A percentile compares a stretch with the other conserved stretches of the same genome.
These are phyloP conservation scores for Mucor circinelloides DNA, from an alignment of 371 early-diverging fungal species.

Conservation along the genomic window DNA sequence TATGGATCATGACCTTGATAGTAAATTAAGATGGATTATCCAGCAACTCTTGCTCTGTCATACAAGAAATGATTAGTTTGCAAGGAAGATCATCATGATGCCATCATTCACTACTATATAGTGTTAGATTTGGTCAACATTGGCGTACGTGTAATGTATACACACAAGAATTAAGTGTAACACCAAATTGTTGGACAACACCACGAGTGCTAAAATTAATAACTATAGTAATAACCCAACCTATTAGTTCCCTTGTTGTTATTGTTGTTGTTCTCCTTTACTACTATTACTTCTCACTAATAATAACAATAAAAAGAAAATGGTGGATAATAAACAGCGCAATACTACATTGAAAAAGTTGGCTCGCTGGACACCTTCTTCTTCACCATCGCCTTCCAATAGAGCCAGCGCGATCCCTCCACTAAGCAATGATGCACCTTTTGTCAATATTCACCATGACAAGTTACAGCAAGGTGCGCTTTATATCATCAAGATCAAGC, in stretches of 20 bases:
- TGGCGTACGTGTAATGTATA: too few species aligned
- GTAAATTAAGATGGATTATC: too few species aligned
- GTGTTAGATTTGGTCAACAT: too few species aligned
- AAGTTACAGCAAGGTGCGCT: slow-evolving; percentile 43
- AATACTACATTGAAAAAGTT: slow-evolving; percentile 24
- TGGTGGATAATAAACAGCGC: slow-evolving; percentile 22
- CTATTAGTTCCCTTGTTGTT: neutral
- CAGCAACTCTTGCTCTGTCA: too few species aligned
- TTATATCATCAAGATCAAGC: slow-evolving; percentile 44
- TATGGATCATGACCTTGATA: too few species aligned
- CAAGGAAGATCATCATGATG: too few species aligned
- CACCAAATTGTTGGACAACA: too few species aligned
- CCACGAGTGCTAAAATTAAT: too few species aligned
- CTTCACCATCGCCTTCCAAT: neutral
- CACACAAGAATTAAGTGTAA: too few species aligned
- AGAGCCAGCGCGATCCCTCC: neutral
- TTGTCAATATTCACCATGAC: slow-evolving; percentile 36
- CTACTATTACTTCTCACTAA: neutral
- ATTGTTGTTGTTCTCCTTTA: neutral
- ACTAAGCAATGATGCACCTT: slow-evolving; percentile 22
- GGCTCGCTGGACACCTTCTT: slow-evolving; percentile 27
- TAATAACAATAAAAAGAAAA: neutral
- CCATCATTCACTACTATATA: too few species aligned
- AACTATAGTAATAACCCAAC: too few species aligned
- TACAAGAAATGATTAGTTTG: too few species aligned